Evolutionary conservation across 306 rosid genomes (phyloP).

Genomic region (Medicago truncatula): DNA sequence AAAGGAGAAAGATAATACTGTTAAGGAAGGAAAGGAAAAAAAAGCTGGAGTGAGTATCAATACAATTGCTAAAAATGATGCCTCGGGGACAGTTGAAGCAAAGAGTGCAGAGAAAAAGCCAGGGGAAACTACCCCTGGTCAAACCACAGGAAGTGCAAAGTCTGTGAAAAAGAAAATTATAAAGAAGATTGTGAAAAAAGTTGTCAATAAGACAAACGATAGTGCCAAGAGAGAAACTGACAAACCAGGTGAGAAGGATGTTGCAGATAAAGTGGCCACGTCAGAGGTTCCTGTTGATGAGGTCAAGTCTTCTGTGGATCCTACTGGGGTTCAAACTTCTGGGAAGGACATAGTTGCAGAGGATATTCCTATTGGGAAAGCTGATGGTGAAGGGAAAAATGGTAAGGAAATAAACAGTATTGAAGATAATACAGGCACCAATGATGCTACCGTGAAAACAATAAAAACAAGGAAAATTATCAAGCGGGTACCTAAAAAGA

Average conservation of each 20-base stretch:
- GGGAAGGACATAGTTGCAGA: constrained; percentile 47
- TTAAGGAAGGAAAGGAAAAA: constrained; percentile 58
- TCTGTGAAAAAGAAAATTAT: constrained; percentile 83
- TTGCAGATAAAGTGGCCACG: constrained; percentile 49
- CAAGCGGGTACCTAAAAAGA: constrained; percentile 81
- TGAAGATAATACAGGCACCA: constrained; percentile 48
- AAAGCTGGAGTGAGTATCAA: constrained; percentile 50
- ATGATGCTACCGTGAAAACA: constrained; percentile 58
- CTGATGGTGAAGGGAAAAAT: constrained; percentile 47
- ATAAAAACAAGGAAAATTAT: constrained; percentile 81
- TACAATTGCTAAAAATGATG: constrained; percentile 54
- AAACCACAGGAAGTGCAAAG: constrained; percentile 56
- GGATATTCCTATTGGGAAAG: constrained; percentile 52
- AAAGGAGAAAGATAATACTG: constrained; percentile 56
- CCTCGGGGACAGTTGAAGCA: constrained; percentile 43
- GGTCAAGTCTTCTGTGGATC: constrained; percentile 56
- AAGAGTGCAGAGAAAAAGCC: constrained; percentile 56
- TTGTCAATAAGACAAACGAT: constrained; percentile 55
- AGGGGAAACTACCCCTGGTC: constrained; percentile 55
- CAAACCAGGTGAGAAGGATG: constrained; percentile 55
- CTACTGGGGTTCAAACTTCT: constrained; percentile 49
- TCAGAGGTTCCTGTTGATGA: constrained; percentile 49
- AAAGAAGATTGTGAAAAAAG: constrained; percentile 82
- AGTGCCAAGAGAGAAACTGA: constrained; percentile 53
- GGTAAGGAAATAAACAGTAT: constrained; percentile 52